Conservation (phyloP, 2,329 filamentous ascomycete genomes). For the Ceratocystis variospora region DNA sequence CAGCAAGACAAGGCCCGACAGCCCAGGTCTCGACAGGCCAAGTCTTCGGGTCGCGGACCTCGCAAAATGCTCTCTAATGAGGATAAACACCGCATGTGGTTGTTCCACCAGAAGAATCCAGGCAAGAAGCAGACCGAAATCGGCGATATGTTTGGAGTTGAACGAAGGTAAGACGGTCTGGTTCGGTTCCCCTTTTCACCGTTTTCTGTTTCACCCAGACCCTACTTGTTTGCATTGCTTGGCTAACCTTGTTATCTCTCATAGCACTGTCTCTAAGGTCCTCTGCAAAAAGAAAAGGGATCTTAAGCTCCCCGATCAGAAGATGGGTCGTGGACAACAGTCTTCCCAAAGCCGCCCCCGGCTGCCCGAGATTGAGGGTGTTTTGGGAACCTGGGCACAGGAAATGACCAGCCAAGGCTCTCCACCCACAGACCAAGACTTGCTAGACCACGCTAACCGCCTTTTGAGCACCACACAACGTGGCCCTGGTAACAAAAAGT, state of each 20-base stretch:
- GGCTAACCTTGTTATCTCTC: constrained; percentile 3
- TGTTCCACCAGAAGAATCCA: constrained; percentile 82
- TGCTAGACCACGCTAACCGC: constrained; percentile 68
- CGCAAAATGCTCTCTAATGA: constrained; percentile 82
- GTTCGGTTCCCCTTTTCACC: background rate
- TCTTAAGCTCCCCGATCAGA: constrained; percentile 52
- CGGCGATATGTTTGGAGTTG: constrained; percentile 86
- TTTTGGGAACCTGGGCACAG: constrained; percentile 72
- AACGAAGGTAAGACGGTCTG: constrained; percentile 63
- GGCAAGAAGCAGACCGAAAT: constrained; percentile 92
- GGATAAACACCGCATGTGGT: constrained; percentile 83
- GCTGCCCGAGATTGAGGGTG: constrained; percentile 79
- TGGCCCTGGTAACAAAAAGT: constrained; percentile 47
- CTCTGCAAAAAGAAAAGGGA: constrained; percentile 91
- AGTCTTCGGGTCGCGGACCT: constrained; percentile 42
- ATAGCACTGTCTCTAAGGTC: constrained; percentile 96
- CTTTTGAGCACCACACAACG: constrained; percentile 60
- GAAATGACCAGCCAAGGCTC: constrained; percentile 67
- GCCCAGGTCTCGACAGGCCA: constrained; percentile 27
- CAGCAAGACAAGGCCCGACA: constrained; percentile 21
- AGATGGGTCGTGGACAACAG: constrained; percentile 42
- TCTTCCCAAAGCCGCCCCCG: constrained; percentile 35
- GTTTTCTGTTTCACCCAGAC: background rate
- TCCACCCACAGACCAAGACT: constrained; percentile 62
- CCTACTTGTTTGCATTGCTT: background rate